Conservation (phyloP, 139 green algal genomes). For the Coelastrella sp. region DNA sequence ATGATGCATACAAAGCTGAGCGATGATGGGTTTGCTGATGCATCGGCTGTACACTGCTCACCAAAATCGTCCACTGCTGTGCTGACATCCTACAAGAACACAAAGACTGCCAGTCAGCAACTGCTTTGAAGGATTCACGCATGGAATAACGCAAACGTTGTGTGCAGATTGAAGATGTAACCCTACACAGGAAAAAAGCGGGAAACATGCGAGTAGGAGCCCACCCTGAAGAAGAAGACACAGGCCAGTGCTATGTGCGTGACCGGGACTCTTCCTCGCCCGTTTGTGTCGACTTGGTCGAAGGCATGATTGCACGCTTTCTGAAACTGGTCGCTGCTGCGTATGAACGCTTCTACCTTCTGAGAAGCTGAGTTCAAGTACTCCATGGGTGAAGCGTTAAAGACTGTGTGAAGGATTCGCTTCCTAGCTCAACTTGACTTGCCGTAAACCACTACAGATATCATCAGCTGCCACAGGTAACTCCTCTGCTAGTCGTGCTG, state of each 20-base stretch:
- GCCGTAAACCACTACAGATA: too few relatives aligned
- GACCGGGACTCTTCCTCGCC: slow-evolving; percentile 5
- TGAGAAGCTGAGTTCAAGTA: slow-evolving; percentile 14
- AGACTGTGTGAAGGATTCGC: too few relatives aligned
- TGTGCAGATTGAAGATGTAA: background rate
- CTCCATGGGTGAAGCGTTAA: slow-evolving; percentile 19
- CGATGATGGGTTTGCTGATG: too few relatives aligned
- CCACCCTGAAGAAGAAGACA: slow-evolving; percentile 32
- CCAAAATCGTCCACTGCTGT: slow-evolving; percentile 45
- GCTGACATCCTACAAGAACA: slow-evolving; percentile 23
- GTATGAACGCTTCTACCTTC: slow-evolving; percentile 42
- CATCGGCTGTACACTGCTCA: background rate
- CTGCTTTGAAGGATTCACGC: too few relatives aligned
- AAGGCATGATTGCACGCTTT: slow-evolving; percentile 20
- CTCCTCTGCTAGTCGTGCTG: too few relatives aligned
- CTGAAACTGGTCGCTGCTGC: slow-evolving; percentile 38
- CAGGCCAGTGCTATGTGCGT: background rate
- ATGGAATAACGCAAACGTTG: too few relatives aligned
- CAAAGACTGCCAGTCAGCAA: background rate
- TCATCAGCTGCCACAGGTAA: too few relatives aligned
- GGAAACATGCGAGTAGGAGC: background rate
- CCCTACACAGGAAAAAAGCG: background rate
- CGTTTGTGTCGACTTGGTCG: slow-evolving; percentile 6
- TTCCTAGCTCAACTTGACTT: background rate
- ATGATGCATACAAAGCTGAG: too few relatives aligned